Base-by-base conservation (phyloP, 2,329 filamentous ascomycete genomes). In the Tricladium varicosporioides region DNA sequence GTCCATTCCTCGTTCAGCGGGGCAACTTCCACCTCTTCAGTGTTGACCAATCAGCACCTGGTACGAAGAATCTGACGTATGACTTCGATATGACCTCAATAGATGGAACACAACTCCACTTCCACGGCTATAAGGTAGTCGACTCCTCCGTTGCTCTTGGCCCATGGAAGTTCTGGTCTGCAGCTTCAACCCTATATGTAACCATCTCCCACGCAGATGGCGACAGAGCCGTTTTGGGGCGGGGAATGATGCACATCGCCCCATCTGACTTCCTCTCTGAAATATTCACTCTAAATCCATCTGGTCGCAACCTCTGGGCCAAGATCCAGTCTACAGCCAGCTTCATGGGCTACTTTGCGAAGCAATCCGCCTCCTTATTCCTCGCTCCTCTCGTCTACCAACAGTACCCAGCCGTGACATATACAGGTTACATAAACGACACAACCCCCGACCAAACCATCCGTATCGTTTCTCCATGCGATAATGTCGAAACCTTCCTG, bases 121-220 rank as follows among this genome's bases (percentile, higher is more conserved):
- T 88, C 66, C 76, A 84, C 59, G 85, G 84, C 0, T 83, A 80
- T 71, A 87, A 87, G 69, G 75, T 82, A 1, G 77, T 87, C 44
- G 80, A 86, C 68, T 79, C 84, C 2, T 81, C 80, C 0, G 80
- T 83, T 0, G 81, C 83, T 1, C 73, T 87, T 33, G 78, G 79
- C 1, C 78, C 80, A 1, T 63, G 74, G 43, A 75, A 80, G 59
- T 82, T 88, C 57, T 87, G 84, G 85, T 75, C 74, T 49, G 80
- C 84, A 1, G 85, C 83, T 1, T 84, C 78, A 16, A 86, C 83
- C 0, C 74, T 88, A 0, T 86, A 84, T 60, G 82, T 85, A 47
- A 83, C 79, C 1, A 77, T 87, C 55, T 81, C 80, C 0, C 62
- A 66, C 13, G 59, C 58, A 14, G 51, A 52, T 4, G 48, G 54